phyloP scores from a whole-genome alignment of 2,329 filamentous ascomycete genomes.

The Calycina herbarum region DNA sequence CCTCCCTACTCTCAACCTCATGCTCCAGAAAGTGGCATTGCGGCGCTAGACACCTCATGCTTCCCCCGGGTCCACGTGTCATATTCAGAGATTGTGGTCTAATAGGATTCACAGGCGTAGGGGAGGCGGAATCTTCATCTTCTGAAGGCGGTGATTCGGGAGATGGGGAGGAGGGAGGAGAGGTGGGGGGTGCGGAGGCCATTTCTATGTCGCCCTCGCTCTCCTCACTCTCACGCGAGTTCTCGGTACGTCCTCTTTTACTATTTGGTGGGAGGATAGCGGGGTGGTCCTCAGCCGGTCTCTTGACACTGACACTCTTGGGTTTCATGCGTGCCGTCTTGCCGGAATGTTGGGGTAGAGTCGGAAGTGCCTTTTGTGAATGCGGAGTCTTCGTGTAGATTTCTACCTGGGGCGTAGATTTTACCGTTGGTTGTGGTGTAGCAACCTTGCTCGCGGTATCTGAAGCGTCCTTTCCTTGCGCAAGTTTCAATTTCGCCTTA shows the following conservation, averaged over 20 bases:
- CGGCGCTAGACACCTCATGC: slow-evolving; percentile 2
- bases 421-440: neutral
- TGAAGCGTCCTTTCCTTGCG: neutral
- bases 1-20: neutral
- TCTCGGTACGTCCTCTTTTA: neutral
- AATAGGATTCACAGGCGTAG: neutral
- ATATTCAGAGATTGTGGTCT: slow-evolving; percentile 8
- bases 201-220: neutral
- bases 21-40: slow-evolving; percentile 11
- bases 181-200: neutral
- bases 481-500: neutral
- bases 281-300: neutral
- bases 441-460: neutral
- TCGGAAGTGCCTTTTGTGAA: slow-evolving; percentile 12
- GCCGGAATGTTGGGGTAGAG: slow-evolving; percentile 6
- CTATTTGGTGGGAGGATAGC: neutral
- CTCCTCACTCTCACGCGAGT: neutral
- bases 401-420: neutral
- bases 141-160: neutral
- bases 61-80: slow-evolving; percentile 9
- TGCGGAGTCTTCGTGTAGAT: slow-evolving; percentile 3
- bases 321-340: slow-evolving; percentile 10
- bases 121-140: neutral
- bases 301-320: neutral
- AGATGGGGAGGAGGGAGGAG: neutral